Evolutionary conservation across 2,329 filamentous ascomycete genomes (phyloP).

Genomic region (Dendrostoma leiphaemia): DNA sequence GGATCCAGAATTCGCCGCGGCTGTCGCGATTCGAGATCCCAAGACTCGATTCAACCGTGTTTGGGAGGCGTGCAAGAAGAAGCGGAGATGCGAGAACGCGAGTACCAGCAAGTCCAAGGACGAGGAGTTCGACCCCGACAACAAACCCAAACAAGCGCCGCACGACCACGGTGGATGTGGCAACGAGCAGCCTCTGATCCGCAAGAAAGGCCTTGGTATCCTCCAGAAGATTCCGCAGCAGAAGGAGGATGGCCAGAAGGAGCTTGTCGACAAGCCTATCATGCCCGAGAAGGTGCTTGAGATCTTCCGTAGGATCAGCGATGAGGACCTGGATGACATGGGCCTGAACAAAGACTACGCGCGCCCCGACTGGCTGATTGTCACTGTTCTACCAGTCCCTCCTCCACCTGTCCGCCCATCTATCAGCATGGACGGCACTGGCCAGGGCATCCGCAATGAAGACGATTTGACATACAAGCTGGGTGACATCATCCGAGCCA

Average conservation of each 20-base stretch:
- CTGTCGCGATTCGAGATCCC: conserved; percentile 81
- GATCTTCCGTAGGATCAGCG: conserved; percentile 81
- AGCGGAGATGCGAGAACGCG: conserved; percentile 80
- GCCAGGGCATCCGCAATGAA: conserved; percentile 89
- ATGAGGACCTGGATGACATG: conserved; percentile 79
- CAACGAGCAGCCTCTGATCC: conserved; percentile 83
- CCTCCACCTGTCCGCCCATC: conserved; percentile 94
- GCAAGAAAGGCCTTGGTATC: conserved; percentile 81
- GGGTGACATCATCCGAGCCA: conserved; percentile 96
- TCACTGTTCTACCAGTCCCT: conserved; percentile 92
- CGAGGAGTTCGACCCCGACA: conserved; percentile 61
- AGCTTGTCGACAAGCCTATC: conserved; percentile 40
- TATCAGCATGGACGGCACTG: conserved; percentile 94
- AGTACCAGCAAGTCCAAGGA: conserved; percentile 65
- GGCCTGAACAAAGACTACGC: conserved; percentile 94
- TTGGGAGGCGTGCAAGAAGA: conserved; percentile 89
- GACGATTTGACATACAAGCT: conserved; percentile 99
- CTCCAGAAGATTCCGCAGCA: conserved; percentile 37
- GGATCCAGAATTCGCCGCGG: conserved; percentile 79
- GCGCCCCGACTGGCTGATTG: conserved; percentile 96
- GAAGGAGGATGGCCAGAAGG: conserved; percentile 60
- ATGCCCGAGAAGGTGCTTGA: conserved; percentile 82
- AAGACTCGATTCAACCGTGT: conserved; percentile 93
- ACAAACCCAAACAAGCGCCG: conserved; percentile 52
- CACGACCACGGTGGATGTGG: conserved; percentile 86